A percentile compares a stretch with the other conserved stretches of the same genome.
Evolutionary conservation across 352 stramenopile genomes (phyloP).

Genomic region (Phytophthora megakarya): DNA sequence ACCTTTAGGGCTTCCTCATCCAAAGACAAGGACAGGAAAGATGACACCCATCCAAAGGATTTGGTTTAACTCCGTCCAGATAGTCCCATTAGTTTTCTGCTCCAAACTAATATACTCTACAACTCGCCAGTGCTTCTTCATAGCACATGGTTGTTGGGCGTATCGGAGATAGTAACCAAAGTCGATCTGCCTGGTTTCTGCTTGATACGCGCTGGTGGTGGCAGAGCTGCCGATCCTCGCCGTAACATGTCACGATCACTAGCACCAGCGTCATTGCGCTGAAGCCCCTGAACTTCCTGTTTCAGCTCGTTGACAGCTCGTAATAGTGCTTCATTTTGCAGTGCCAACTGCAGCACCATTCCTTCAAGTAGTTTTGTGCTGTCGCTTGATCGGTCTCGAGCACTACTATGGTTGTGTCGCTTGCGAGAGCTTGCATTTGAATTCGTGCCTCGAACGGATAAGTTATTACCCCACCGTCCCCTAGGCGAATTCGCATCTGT

Average conservation of each 20-base stretch:
- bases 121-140: too few species aligned
- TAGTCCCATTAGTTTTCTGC: constrained; percentile 19
- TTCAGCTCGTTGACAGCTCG: constrained; percentile 54
- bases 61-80: constrained; percentile 16
- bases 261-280: constrained; percentile 7
- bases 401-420: neutral
- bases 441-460: neutral
- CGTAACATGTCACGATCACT: constrained; percentile 18
- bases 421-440: neutral
- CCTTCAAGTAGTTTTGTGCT: constrained; percentile 51
- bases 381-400: constrained; percentile 9
- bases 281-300: constrained; percentile 34
- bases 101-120: constrained; percentile 21
- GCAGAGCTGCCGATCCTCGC: neutral
- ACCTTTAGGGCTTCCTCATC: constrained; percentile 41
- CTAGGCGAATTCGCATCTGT: neutral
- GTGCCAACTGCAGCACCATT: constrained; percentile 61
- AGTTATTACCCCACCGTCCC: neutral
- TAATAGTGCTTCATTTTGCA: constrained; percentile 59
- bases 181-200: neutral
- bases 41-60: constrained; percentile 20
- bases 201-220: constrained; percentile 5
- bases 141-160: constrained; percentile 15
- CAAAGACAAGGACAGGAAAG: constrained; percentile 31
- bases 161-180: constrained; percentile 13